Evolutionary conservation across 352 stramenopile species (phyloP), one percentile per base, ranked within the genome.

Genomic region (Peronospora belbahrii): DNA sequence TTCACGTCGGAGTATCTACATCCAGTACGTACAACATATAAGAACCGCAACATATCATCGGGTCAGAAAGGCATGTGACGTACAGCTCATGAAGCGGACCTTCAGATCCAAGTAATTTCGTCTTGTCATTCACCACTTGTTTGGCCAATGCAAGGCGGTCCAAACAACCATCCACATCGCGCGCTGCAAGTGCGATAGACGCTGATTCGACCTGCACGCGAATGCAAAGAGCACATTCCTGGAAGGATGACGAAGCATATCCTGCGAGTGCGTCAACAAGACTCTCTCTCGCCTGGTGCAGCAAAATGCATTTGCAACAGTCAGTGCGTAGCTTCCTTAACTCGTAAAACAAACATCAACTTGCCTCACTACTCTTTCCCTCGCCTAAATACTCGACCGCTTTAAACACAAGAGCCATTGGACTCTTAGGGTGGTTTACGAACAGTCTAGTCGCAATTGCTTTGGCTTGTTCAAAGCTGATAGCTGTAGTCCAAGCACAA

Each of bases 131-230:
- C 6, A 79, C 58, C 20, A 77, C 31, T 2, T 60, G 63, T 37
- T 64, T 74, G 0, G 63, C 67, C 17, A 70, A 49, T 8, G 61
- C 45, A 14, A 89, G 42, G 8, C 74, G 77, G 42, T 58, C 66
- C 14, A 85, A 30, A 38, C 72, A 84, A 31, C 66, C 67, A 48
- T 89, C 77, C 2, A 85, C 68, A 31, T 89, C 77, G 5, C 67
- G 68, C 6, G 42, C 34, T 4, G 31, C 28, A 11, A 87, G 56
- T 3, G 70, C 59, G 8, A 84, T 48, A 4, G 53, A 61, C 9
- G 74, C 77, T 31, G 87, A 43, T 20, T 70, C 68, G 8, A 85
- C 41, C 43, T 89, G 77, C 3, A 59, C 55, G 7, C 70, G 62
- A 7, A 89, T 59, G 19, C 74, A 87, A 15, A 85, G 45, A 19